These are phyloP conservation scores for Asterionellopsis glacialis DNA, from an alignment of 108 stramenopile species.

Conservation along the genomic window DNA sequence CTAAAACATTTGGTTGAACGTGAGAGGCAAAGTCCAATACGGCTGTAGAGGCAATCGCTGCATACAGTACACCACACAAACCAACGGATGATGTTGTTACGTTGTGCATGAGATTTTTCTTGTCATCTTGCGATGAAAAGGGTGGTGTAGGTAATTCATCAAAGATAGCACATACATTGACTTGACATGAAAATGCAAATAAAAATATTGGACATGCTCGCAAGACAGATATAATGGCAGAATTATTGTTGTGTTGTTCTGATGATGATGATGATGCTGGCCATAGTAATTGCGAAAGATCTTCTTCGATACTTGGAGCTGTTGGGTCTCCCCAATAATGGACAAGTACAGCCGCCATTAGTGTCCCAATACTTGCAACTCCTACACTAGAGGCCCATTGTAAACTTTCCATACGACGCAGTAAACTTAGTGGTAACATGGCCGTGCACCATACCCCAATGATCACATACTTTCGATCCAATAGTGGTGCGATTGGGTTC, in stretches of 20 bases:
- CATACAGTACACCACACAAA: constrained; percentile 34
- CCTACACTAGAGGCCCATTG: constrained; percentile 59
- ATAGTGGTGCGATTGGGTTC: constrained; percentile 28
- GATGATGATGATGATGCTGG: constrained; percentile 33
- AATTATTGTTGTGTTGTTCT: constrained; percentile 20
- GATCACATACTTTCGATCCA: constrained; percentile 24
- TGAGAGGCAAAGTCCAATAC: constrained; percentile 53
- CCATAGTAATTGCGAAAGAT: constrained; percentile 27
- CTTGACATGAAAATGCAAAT: constrained; percentile 82
- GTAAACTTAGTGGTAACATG: constrained; percentile 67
- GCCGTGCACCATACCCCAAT: constrained; percentile 52
- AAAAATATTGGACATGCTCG: constrained; percentile 77
- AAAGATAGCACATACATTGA: constrained; percentile 76
- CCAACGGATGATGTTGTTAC: constrained; percentile 39
- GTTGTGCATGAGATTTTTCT: constrained; percentile 31
- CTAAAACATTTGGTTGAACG: constrained; percentile 59
- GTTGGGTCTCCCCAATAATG: constrained; percentile 33
- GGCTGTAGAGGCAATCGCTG: constrained; percentile 44
- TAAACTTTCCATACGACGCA: constrained; percentile 52
- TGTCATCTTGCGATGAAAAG: constrained; percentile 8
- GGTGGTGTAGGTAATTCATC: constrained; percentile 44
- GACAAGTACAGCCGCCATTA: constrained; percentile 60
- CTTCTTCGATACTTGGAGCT: neutral
- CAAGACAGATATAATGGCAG: constrained; percentile 32
- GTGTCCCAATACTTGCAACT: constrained; percentile 57